A percentile compares a stretch with the other conserved stretches of the same genome.
These are phyloP conservation scores for Silene conica DNA, from an alignment of 148 eudicot genomes.

Conservation along the genomic window DNA sequence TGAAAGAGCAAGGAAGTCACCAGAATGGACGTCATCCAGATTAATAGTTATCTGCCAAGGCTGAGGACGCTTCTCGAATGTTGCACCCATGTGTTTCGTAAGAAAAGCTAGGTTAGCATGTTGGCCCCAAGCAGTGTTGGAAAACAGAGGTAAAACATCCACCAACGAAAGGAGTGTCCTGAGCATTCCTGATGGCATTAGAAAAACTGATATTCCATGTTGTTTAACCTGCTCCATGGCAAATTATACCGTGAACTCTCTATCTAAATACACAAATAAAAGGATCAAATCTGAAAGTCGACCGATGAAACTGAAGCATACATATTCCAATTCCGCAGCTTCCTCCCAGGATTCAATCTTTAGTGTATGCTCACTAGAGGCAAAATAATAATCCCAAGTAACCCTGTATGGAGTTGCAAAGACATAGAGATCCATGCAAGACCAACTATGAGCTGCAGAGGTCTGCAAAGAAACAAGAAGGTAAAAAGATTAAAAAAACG, in stretches of 20 bases:
- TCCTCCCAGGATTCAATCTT: slow-evolving; percentile 93
- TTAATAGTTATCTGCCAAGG: slow-evolving; percentile 66
- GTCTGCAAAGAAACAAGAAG: slow-evolving; percentile 45
- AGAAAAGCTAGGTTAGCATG: slow-evolving; percentile 80
- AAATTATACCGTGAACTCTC: background rate
- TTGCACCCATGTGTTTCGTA: slow-evolving; percentile 90
- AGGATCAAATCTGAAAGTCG: background rate
- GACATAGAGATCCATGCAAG: slow-evolving; percentile 96
- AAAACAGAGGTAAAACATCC: slow-evolving; percentile 87
- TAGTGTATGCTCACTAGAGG: slow-evolving; percentile 70
- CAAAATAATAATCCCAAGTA: slow-evolving; percentile 93
- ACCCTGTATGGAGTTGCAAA: slow-evolving; percentile 92
- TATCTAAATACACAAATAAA: background rate
- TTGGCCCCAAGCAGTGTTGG: slow-evolving; percentile 87
- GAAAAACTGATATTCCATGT: slow-evolving; percentile 91
- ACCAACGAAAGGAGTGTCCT: slow-evolving; percentile 88
- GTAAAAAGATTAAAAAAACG: background rate
- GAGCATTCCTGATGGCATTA: slow-evolving; percentile 99
- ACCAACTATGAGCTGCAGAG: slow-evolving; percentile 82
- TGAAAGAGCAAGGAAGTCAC: slow-evolving; percentile 91
- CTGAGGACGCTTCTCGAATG: slow-evolving; percentile 26
- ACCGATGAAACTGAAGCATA: slow-evolving; percentile 27
- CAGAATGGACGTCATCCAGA: slow-evolving; percentile 89
- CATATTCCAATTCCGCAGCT: slow-evolving; percentile 91
- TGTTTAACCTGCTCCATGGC: slow-evolving; percentile 72